phyloP scores from a whole-genome alignment of 768 basidiomycete genomes.

The Lactifluus hygrophoroides region DNA sequence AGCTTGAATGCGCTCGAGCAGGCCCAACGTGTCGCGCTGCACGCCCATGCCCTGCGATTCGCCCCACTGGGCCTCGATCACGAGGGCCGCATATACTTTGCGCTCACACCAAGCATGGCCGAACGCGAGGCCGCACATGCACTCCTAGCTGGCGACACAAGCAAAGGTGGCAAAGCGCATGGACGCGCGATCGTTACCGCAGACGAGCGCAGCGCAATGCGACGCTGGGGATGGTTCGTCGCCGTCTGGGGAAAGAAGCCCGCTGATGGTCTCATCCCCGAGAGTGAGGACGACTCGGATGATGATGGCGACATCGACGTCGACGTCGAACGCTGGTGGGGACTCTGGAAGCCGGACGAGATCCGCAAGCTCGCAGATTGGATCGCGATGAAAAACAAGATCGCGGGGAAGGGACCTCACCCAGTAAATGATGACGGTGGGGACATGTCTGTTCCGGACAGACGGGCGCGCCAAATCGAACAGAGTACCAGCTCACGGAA shows the following conservation, averaged over 20 bases:
- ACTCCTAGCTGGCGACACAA: constrained; percentile 26
- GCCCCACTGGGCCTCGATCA: constrained; percentile 56
- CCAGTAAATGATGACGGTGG: background rate
- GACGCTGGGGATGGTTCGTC: constrained; percentile 71
- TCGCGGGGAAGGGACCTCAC: constrained; percentile 27
- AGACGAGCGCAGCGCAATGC: constrained; percentile 45
- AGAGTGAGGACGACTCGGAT: constrained; percentile 23
- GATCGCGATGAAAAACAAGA: constrained; percentile 43
- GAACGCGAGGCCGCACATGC: constrained; percentile 45
- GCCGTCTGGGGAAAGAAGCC: constrained; percentile 62
- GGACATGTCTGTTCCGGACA: background rate
- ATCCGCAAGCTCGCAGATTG: constrained; percentile 58
- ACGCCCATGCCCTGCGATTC: constrained; percentile 45
- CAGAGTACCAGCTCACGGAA: background rate
- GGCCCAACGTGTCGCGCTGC: constrained; percentile 41
- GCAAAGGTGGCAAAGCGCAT: constrained; percentile 35
- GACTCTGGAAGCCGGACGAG: constrained; percentile 56
- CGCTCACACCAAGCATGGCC: constrained; percentile 46
- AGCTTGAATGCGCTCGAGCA: constrained; percentile 44
- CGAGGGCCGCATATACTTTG: constrained; percentile 63
- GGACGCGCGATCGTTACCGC: constrained; percentile 31
- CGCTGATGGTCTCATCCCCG: constrained; percentile 2
- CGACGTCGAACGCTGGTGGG: constrained; percentile 64
- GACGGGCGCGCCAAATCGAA: background rate
- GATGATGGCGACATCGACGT: too few relatives aligned